A percentile compares a stretch with the other conserved stretches of the same genome.
phyloP scores from a whole-genome alignment of 768 basidiomycete species.

The Chlorophyllum brunneum region DNA sequence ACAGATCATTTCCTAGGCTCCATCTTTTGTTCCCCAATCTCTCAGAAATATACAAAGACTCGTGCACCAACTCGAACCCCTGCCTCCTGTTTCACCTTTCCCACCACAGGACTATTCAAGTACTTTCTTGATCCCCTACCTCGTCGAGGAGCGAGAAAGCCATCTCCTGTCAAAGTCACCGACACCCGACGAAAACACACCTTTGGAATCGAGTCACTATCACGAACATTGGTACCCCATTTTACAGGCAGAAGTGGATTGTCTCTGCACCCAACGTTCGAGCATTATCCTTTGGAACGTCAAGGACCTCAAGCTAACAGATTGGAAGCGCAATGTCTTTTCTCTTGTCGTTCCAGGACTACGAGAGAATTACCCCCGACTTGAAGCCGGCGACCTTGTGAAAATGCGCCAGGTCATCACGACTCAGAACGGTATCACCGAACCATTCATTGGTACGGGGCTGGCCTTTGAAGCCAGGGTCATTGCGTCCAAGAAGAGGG shows the following conservation, averaged over 20 bases:
- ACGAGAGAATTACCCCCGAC: slow-evolving; percentile 27
- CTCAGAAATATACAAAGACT: slow-evolving; percentile 46
- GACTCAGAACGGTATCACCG: slow-evolving; percentile 5
- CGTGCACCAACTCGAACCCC: slow-evolving; percentile 36
- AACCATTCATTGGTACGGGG: slow-evolving; percentile 25
- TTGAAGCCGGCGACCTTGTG: slow-evolving; percentile 35
- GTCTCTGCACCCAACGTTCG: slow-evolving; percentile 16
- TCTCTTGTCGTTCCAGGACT: slow-evolving; percentile 2
- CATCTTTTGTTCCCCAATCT: slow-evolving; percentile 45
- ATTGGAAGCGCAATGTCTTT: slow-evolving; percentile 4
- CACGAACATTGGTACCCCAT: slow-evolving; percentile 9
- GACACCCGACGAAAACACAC: slow-evolving; percentile 1
- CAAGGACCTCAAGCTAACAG: neutral
- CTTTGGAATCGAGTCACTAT: slow-evolving; percentile 1
- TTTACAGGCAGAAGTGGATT: slow-evolving; percentile 9
- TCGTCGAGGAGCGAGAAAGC: slow-evolving; percentile 25
- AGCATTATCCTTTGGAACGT: slow-evolving; percentile 24
- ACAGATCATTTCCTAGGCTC: slow-evolving; percentile 30
- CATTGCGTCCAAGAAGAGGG: slow-evolving; percentile 37
- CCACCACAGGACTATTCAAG: slow-evolving; percentile 37
- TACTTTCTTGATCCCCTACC: slow-evolving; percentile 34
- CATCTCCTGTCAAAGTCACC: slow-evolving; percentile 13
- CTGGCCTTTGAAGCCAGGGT: slow-evolving; percentile 45
- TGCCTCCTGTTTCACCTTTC: slow-evolving; percentile 39
- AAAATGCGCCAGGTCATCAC: slow-evolving; percentile 31